These are phyloP conservation scores for Phytophthora citrophthora DNA, from an alignment of 352 stramenopile genomes.

Conservation along the genomic window DNA sequence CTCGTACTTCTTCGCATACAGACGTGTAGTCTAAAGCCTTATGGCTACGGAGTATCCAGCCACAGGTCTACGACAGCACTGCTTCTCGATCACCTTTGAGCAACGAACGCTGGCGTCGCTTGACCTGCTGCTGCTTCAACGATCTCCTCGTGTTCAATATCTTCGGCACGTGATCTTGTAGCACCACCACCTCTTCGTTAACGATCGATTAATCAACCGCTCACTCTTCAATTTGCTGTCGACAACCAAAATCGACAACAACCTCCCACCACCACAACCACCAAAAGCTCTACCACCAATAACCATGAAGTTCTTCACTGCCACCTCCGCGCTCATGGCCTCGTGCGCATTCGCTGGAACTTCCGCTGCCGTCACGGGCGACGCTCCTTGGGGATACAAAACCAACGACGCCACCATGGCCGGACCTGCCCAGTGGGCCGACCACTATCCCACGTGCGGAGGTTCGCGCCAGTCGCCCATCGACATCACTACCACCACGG, in stretches of 20 bases:
- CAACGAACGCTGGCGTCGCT: too few species aligned
- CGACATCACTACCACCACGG: conserved; percentile 26
- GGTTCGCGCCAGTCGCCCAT: conserved; percentile 41
- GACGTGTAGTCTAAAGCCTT: too few species aligned
- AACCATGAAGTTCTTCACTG: conserved; percentile 21
- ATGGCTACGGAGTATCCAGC: too few species aligned
- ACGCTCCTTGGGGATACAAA: conserved; percentile 31
- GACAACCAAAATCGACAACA: conserved; percentile 3
- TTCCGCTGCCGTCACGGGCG: conserved; percentile 1
- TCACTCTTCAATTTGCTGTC: conserved; percentile 18
- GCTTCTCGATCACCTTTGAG: too few species aligned
- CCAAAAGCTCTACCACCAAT: not conserved
- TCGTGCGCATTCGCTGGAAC: conserved; percentile 4
- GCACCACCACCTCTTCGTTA: too few species aligned
- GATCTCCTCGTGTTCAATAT: too few species aligned
- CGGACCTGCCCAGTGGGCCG: conserved; percentile 25
- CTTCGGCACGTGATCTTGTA: too few species aligned
- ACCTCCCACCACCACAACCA: not conserved
- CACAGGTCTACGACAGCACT: too few species aligned
- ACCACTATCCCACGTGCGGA: conserved; percentile 21
- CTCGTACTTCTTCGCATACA: too few species aligned
- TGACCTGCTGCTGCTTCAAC: too few species aligned
- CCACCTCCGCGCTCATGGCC: conserved; percentile 7
- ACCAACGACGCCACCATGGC: conserved; percentile 21
- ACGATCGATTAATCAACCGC: not conserved